phyloP scores from a whole-genome alignment of 305 asterid genomes.

The Solanum aculeatissimum region DNA sequence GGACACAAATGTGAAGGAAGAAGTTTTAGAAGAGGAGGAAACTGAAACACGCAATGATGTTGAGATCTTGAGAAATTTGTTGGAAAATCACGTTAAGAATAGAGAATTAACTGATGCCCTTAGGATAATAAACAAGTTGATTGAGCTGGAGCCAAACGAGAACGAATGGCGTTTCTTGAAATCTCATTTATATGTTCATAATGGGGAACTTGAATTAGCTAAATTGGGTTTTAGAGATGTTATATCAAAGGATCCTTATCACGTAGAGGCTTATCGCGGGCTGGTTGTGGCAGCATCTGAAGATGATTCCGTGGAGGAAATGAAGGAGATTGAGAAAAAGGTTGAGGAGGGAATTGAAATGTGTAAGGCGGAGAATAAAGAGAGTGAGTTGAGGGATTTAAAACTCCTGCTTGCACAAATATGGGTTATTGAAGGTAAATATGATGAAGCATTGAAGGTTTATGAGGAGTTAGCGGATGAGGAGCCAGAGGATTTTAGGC shows the following conservation, averaged over 20 bases:
- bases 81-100: constrained; percentile 54
- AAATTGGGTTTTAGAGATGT: constrained; percentile 48
- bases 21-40: constrained; percentile 13
- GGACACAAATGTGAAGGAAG: constrained; percentile 17
- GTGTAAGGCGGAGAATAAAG: constrained; percentile 45
- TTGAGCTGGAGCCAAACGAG: constrained; percentile 59
- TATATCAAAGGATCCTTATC: constrained; percentile 47
- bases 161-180: constrained; percentile 71
- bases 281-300: constrained; percentile 56
- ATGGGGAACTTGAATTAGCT: constrained; percentile 48
- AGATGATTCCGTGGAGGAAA: constrained; percentile 34
- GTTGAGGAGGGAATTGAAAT: constrained; percentile 36
- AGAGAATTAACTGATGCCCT: constrained; percentile 49
- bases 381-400: constrained; percentile 53
- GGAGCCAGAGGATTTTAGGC: constrained; percentile 91
- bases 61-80: constrained; percentile 28
- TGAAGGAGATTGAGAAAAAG: constrained; percentile 29
- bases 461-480: constrained; percentile 67
- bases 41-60: constrained; percentile 42
- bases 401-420: constrained; percentile 75
- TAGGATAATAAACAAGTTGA: constrained; percentile 35
- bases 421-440: constrained; percentile 53
- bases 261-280: constrained; percentile 82
- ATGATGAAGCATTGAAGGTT: constrained; percentile 45
- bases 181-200: constrained; percentile 49